These are phyloP conservation scores for Ceratocystis albifundus DNA, from an alignment of 2,329 filamentous ascomycete species.

Conservation along the genomic window DNA sequence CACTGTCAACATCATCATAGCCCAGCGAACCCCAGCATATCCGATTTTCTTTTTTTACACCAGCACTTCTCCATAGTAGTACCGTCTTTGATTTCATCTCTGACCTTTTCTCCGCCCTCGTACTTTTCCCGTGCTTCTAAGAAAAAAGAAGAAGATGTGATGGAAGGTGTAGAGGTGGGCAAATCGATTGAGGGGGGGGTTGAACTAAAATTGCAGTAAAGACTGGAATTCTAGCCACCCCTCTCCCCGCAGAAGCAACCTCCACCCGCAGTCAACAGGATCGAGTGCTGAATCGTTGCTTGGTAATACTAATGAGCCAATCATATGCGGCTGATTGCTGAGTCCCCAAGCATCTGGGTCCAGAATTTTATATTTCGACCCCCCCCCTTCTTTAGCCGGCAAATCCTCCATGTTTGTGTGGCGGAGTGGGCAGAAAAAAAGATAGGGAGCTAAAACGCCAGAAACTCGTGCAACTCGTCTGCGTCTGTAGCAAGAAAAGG, in stretches of 20 bases:
- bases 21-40: background rate
- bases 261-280: slow-evolving; percentile 11
- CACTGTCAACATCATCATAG: background rate
- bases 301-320: slow-evolving; percentile 6
- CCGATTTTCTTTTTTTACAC: background rate
- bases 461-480: slow-evolving; percentile 12
- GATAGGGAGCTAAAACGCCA: slow-evolving; percentile 10
- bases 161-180: background rate
- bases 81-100: background rate
- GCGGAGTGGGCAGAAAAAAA: slow-evolving; percentile 6
- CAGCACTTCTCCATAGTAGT: background rate
- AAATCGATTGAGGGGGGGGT: background rate
- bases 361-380: slow-evolving; percentile 9
- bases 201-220: background rate
- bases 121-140: background rate
- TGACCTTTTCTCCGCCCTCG: background rate
- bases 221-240: slow-evolving; percentile 1
- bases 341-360: slow-evolving; percentile 13
- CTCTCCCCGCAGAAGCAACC: slow-evolving; percentile 8
- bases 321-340: slow-evolving; percentile 1
- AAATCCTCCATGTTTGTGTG: slow-evolving; percentile 14
- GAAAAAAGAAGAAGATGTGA: background rate
- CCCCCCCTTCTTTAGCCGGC: background rate
- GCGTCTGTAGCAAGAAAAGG: background rate
- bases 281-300: slow-evolving; percentile 1